These are phyloP conservation scores for Boletus subcaerulescens DNA, from an alignment of 768 basidiomycete genomes.

Conservation along the genomic window DNA sequence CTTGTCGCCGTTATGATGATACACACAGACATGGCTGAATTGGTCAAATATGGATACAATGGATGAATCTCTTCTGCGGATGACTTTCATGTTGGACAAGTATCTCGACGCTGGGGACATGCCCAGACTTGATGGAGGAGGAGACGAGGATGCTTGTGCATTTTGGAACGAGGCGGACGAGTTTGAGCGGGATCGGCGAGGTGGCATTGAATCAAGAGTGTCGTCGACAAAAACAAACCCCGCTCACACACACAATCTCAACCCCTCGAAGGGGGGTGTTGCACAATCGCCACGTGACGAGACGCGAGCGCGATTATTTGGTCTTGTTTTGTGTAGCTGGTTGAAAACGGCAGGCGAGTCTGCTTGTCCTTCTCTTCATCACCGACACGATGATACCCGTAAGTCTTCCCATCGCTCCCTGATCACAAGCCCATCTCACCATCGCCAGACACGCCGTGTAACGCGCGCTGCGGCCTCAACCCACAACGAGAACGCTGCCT, in stretches of 20 bases:
- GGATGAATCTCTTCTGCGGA: constrained; percentile 74
- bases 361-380: constrained; percentile 31
- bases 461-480: constrained; percentile 53
- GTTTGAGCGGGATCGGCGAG: constrained; percentile 32
- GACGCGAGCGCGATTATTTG: constrained; percentile 41
- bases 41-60: constrained; percentile 82
- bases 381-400: constrained; percentile 42
- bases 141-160: not conserved
- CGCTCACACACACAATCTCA: not conserved
- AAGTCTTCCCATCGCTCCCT: constrained; percentile 11
- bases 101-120: constrained; percentile 70
- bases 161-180: constrained; percentile 24
- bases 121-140: constrained; percentile 25
- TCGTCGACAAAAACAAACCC: not conserved
- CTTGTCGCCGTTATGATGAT: constrained; percentile 67
- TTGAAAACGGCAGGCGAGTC: constrained; percentile 35
- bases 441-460: constrained; percentile 57
- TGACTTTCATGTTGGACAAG: constrained; percentile 74
- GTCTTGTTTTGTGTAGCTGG: constrained; percentile 34
- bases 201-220: constrained; percentile 2
- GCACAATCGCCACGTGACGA: constrained; percentile 27
- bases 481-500: constrained; percentile 68
- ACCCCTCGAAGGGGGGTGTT: constrained; percentile 22
- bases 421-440: not conserved
- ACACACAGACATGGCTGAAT: constrained; percentile 84